Percentiles rank a stretch among this genome's conserved stretches.
phyloP scores from a whole-genome alignment of 306 rosid species.

The Cucurbita pepo region DNA sequence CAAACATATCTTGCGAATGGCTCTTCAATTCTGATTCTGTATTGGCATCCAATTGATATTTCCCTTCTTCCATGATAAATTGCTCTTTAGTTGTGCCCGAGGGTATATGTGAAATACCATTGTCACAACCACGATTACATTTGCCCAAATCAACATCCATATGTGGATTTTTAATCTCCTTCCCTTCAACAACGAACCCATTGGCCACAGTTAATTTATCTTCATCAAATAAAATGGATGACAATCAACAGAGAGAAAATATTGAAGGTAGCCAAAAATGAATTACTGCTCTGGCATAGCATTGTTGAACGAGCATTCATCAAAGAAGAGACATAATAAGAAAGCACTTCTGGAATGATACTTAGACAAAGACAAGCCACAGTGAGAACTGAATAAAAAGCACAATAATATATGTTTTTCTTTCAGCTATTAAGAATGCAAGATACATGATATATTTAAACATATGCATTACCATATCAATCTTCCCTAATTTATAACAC shows the following conservation, averaged over 20 bases:
- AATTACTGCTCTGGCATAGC: not conserved
- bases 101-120: constrained; percentile 14
- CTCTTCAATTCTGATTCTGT: constrained; percentile 10
- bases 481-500: not conserved
- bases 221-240: constrained; percentile 1
- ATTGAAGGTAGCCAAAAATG: not conserved
- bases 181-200: constrained; percentile 15
- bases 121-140: constrained; percentile 16
- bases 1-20: constrained; percentile 16
- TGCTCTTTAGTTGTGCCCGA: constrained; percentile 18
- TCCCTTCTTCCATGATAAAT: constrained; percentile 12
- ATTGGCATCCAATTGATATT: constrained; percentile 15
- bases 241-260: not conserved
- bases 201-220: constrained; percentile 18
- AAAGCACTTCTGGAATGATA: not conserved
- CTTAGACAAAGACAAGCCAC: not conserved
- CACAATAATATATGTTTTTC: not conserved
- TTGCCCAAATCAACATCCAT: constrained; percentile 25
- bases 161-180: constrained; percentile 22
- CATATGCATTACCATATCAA: not conserved
- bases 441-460: not conserved
- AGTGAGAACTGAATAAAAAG: not conserved
- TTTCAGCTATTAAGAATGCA: not conserved
- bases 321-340: not conserved
- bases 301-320: not conserved